Percentiles rank a stretch among this genome's conserved stretches.
These are phyloP conservation scores for Aegilops speltoides DNA, from an alignment of 176 grass and related monocot genomes.

Conservation along the genomic window DNA sequence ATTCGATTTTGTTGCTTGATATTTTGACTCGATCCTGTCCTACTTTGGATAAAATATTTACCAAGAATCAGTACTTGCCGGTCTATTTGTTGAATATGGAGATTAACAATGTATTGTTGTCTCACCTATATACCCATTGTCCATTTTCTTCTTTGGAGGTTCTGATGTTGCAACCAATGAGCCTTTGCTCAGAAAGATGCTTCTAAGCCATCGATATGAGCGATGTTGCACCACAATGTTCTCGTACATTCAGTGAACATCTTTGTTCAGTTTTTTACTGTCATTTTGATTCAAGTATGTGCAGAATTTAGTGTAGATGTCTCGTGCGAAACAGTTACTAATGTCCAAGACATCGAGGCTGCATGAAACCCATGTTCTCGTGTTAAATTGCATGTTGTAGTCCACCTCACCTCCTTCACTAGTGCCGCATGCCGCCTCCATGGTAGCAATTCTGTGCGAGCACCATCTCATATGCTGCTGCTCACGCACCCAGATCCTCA, in stretches of 20 bases:
- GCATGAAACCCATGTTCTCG: background rate
- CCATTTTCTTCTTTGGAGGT: conserved; percentile 37
- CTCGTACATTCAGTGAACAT: conserved; percentile 48
- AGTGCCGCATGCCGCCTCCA: too few species aligned
- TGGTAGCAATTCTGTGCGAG: too few species aligned
- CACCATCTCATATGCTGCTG: too few species aligned
- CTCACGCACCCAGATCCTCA: too few species aligned
- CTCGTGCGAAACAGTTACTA: conserved; percentile 33
- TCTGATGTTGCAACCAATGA: conserved; percentile 38
- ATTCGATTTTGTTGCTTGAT: background rate
- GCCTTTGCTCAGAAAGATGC: conserved; percentile 53
- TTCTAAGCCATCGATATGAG: conserved; percentile 67
- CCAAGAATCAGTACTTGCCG: conserved; percentile 22
- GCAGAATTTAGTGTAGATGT: conserved; percentile 32
- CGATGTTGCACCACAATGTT: conserved; percentile 48
- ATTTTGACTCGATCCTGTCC: conserved; percentile 15
- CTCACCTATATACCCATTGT: background rate
- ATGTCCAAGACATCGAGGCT: conserved; percentile 10
- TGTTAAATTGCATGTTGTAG: background rate
- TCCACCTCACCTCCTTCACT: too few species aligned
- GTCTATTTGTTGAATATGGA: background rate
- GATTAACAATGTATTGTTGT: background rate
- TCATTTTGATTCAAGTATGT: conserved; percentile 25
- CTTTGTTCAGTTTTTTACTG: background rate
- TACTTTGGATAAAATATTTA: conserved; percentile 6